phyloP scores from a whole-genome alignment of 169 alveolate species.

The Cryptosporidium parvum region DNA sequence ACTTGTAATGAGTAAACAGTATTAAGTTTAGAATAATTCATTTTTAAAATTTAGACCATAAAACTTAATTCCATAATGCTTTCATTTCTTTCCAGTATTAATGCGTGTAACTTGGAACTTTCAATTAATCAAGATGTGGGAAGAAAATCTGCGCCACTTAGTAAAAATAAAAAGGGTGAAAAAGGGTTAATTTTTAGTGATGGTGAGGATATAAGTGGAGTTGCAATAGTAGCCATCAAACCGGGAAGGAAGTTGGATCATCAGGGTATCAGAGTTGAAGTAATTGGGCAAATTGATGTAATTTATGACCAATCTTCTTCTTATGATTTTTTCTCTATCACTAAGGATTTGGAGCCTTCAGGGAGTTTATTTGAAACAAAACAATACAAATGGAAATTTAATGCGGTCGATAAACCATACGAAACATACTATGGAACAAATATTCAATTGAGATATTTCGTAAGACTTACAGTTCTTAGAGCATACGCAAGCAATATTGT shows the following conservation, averaged over 20 bases:
- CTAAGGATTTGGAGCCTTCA: slow-evolving; percentile 97
- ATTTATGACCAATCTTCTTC: slow-evolving; percentile 61
- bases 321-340: slow-evolving; percentile 95
- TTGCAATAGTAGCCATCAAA: slow-evolving; percentile 90
- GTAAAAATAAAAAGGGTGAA: slow-evolving; percentile 83
- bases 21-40: not conserved
- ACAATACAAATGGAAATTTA: slow-evolving; percentile 93
- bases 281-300: slow-evolving; percentile 95
- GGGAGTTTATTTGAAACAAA: slow-evolving; percentile 93
- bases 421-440: slow-evolving; percentile 98
- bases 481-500: slow-evolving; percentile 92
- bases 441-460: slow-evolving; percentile 91
- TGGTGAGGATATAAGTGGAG: slow-evolving; percentile 92
- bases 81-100: slow-evolving; percentile 58
- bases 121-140: slow-evolving; percentile 70
- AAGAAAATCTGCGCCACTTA: slow-evolving; percentile 68
- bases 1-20: not conserved
- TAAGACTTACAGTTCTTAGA: slow-evolving; percentile 92
- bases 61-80: slow-evolving; percentile 26
- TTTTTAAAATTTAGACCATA: not conserved
- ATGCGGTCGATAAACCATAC: slow-evolving; percentile 95
- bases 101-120: slow-evolving; percentile 66
- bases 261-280: slow-evolving; percentile 96
- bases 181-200: slow-evolving; percentile 88
- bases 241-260: slow-evolving; percentile 97